phyloP scores from a whole-genome alignment of 2,329 filamentous ascomycete species.

The Aspergillus tamarii region DNA sequence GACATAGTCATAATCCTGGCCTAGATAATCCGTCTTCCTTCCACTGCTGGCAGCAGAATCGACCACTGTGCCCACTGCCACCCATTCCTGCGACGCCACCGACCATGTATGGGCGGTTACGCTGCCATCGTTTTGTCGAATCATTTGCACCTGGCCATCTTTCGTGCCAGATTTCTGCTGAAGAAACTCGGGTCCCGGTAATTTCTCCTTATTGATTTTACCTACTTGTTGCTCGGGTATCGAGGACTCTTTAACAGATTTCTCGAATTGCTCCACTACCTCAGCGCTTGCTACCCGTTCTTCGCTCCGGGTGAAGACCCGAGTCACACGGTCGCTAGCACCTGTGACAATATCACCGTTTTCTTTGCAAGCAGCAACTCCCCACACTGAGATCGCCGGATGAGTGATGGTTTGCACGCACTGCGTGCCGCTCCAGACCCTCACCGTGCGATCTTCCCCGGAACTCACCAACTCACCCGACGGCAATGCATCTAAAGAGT shows the following conservation, averaged over 20 bases:
- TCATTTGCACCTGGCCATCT: slow-evolving; percentile 94
- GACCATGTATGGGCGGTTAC: slow-evolving; percentile 92
- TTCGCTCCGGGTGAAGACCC: slow-evolving; percentile 76
- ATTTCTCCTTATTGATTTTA: slow-evolving; percentile 85
- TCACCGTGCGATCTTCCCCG: slow-evolving; percentile 90
- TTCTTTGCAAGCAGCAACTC: slow-evolving; percentile 77
- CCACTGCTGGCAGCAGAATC: slow-evolving; percentile 83
- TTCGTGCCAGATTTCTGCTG: slow-evolving; percentile 83
- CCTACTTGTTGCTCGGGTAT: slow-evolving; percentile 86
- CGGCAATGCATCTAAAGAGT: slow-evolving; percentile 76
- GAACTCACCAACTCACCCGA: slow-evolving; percentile 87
- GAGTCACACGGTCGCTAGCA: slow-evolving; percentile 82
- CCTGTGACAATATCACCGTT: slow-evolving; percentile 94
- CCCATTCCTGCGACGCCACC: slow-evolving; percentile 70
- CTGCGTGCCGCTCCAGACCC: slow-evolving; percentile 80
- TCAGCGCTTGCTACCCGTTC: slow-evolving; percentile 72
- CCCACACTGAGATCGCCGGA: slow-evolving; percentile 95
- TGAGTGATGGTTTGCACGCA: slow-evolving; percentile 97
- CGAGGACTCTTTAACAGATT: slow-evolving; percentile 77
- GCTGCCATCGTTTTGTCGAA: slow-evolving; percentile 77
- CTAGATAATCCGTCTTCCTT: slow-evolving; percentile 74
- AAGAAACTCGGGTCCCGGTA: slow-evolving; percentile 87
- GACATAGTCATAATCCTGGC: slow-evolving; percentile 92
- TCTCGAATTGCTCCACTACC: slow-evolving; percentile 74
- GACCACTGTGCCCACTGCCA: slow-evolving; percentile 91